Conservation (phyloP, 2,329 filamentous ascomycete genomes). For the Cucurbitaria berberidis region DNA sequence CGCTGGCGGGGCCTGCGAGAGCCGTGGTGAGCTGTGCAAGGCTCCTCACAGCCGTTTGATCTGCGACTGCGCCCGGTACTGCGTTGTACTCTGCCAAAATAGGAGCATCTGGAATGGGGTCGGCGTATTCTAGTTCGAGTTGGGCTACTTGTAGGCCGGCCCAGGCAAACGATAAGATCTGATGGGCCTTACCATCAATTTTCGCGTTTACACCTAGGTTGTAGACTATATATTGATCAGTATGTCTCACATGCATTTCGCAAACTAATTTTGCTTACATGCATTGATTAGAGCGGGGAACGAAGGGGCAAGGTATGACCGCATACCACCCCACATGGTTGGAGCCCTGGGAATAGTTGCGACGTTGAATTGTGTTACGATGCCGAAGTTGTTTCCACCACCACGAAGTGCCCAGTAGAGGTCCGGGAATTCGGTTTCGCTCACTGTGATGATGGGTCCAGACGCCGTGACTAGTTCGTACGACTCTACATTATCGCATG, state of each 20-base stretch:
- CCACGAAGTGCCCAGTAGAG: constrained; percentile 50
- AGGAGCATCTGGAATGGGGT: constrained; percentile 30
- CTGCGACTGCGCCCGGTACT: constrained; percentile 19
- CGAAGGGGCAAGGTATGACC: constrained; percentile 12
- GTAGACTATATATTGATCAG: too few species aligned
- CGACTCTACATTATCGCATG: constrained; percentile 42
- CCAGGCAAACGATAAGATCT: constrained; percentile 35
- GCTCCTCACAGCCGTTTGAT: constrained; percentile 25
- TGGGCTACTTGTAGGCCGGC: constrained; percentile 19
- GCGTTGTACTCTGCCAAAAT: constrained; percentile 36
- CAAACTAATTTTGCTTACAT: too few species aligned
- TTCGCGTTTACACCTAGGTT: constrained; percentile 31
- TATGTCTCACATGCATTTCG: too few species aligned
- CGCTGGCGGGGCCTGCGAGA: constrained; percentile 11
- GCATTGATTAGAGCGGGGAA: constrained; percentile 30
- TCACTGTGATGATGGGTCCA: constrained; percentile 25
- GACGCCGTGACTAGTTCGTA: constrained; percentile 42
- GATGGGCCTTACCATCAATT: constrained; percentile 31
- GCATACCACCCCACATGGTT: constrained; percentile 37
- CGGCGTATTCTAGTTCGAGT: constrained; percentile 32
- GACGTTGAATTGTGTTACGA: constrained; percentile 40
- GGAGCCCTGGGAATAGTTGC: constrained; percentile 23
- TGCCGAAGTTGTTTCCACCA: constrained; percentile 46
- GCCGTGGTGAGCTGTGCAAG: constrained; percentile 26
- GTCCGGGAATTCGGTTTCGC: constrained; percentile 41